Conservation (phyloP, 768 basidiomycete genomes). For the Leccinum variicolor region DNA sequence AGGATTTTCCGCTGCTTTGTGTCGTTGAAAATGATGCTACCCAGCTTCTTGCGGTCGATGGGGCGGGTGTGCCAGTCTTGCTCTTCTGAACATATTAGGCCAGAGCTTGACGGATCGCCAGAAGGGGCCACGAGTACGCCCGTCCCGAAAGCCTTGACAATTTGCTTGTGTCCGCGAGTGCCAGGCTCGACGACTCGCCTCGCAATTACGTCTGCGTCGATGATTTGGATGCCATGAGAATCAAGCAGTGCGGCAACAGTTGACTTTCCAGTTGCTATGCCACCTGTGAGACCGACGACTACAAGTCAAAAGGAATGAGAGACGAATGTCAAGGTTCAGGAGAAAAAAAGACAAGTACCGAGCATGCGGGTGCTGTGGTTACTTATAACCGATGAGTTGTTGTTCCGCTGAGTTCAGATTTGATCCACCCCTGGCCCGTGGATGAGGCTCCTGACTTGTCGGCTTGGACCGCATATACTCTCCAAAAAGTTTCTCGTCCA, state of each 20-base stretch:
- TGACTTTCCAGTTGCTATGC: conserved; percentile 96
- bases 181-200: conserved; percentile 84
- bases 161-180: conserved; percentile 64
- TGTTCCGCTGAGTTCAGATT: too few species aligned
- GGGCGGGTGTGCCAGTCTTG: conserved; percentile 47
- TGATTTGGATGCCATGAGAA: conserved; percentile 67
- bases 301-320: neutral
- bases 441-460: conserved; percentile 1
- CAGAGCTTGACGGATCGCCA: neutral
- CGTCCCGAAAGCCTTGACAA: conserved; percentile 68
- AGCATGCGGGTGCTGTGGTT: conserved; percentile 7
- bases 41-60: conserved; percentile 81
- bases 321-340: neutral
- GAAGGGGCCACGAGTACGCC: conserved; percentile 49
- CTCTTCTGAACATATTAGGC: neutral
- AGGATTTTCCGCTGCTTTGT: conserved; percentile 64
- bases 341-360: conserved; percentile 7
- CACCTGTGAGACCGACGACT: conserved; percentile 96
- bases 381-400: neutral
- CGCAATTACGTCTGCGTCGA: conserved; percentile 91
- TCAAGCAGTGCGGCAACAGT: conserved; percentile 78
- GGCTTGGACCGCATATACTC: neutral
- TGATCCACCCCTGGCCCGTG: too few species aligned
- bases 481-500: neutral
- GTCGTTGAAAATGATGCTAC: conserved; percentile 81